These are phyloP conservation scores for Ceriops tagal DNA, from an alignment of 345 rosid genomes.

Conservation along the genomic window DNA sequence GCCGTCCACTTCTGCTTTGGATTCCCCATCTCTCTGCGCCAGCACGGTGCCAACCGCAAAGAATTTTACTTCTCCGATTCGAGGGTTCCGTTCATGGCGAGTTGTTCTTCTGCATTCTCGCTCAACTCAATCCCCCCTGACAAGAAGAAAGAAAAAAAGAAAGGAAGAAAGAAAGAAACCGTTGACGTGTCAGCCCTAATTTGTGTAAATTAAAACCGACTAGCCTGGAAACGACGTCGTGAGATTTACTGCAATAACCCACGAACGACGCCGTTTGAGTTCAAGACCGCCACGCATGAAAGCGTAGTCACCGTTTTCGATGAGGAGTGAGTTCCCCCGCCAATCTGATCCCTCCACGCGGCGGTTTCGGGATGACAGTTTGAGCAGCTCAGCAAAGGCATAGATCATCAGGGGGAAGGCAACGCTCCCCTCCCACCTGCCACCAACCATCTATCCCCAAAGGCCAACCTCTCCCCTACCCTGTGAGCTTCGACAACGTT, in stretches of 20 bases:
- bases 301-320: background rate
- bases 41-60: background rate
- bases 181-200: constrained; percentile 21
- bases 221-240: constrained; percentile 3
- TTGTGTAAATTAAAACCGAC: background rate
- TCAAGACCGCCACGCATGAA: background rate
- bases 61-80: background rate
- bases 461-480: too few species aligned
- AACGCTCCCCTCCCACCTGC: background rate
- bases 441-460: background rate
- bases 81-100: background rate
- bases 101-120: constrained; percentile 6
- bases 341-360: constrained; percentile 20
- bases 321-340: background rate
- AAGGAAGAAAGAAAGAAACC: background rate
- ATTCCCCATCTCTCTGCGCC: constrained; percentile 40
- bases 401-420: too few species aligned
- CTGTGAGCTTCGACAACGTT: too few species aligned
- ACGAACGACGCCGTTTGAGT: background rate
- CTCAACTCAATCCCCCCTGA: background rate
- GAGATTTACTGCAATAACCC: background rate
- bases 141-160: background rate
- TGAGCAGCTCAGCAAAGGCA: constrained; percentile 4
- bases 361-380: constrained; percentile 11
- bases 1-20: constrained; percentile 72